Evolutionary conservation across 2,329 filamentous ascomycete species (phyloP), one percentile per base, ranked within the genome.

Genomic region (Colletotrichum lupini): DNA sequence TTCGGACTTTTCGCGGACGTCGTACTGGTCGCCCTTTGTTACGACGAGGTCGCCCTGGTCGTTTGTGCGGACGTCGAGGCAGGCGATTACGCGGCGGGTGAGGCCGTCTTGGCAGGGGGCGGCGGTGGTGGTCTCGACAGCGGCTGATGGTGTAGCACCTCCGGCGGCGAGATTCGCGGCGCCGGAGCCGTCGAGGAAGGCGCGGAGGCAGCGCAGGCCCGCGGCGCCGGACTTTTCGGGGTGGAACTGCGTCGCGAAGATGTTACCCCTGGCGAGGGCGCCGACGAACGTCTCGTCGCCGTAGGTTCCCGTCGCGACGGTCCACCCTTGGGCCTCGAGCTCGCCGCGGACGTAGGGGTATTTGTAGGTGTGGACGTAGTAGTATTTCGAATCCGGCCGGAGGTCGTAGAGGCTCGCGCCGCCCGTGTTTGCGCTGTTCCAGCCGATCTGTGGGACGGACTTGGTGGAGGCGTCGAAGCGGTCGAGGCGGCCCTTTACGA

Each of bases 11-110:
- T 98, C 97, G 37, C 97, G 94, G 7, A 99, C 97, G 79, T 99
- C 97, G 85, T 99, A 99, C 83, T 98, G 96, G 83, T 99, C 97
- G 70, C 97, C 97, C 84, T 99, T 99, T 16, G 97, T 99, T 49
- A 99, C 97, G 0, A 99, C 97, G 11, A 99, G 88, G 82, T 99
- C 97, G 42, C 97, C 97, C 74, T 93, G 88, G 82, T 99, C 97
- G 82, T 99, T 99, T 66, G 95, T 91, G 56, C 97, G 93, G 63
- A 99, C 97, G 80, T 99, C 97, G 32, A 99, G 91, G 80, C 97
- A 99, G 32, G 97, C 97, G 80, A 99, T 98, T 63, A 99, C 91
- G 76, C 97, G 91, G 73, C 95, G 89, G n/a, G 97, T 99, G 63
- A 99, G 87, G 22, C 95, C 95, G 76, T 95, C 91, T 70, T 78